Conservation (phyloP, 768 basidiomycete genomes). For the Tulasnella sp. region DNA sequence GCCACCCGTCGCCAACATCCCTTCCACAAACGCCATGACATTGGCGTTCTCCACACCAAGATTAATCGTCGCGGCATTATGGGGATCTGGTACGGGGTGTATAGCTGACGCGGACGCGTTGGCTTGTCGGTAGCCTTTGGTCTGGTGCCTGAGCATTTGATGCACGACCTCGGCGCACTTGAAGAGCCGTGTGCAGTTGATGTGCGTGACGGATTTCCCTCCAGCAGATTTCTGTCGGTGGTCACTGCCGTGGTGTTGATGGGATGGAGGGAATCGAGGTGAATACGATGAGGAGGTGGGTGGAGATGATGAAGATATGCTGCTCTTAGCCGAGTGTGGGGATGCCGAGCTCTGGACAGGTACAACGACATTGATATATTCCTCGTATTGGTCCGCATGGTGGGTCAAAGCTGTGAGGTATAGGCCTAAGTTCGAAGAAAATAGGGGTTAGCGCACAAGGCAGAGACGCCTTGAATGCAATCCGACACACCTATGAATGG, state of each 20-base stretch:
- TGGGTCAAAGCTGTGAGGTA: slow-evolving; percentile 2
- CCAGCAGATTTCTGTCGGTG: too few relatives aligned
- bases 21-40: slow-evolving; percentile 6
- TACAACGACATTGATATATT: not conserved
- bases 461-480: not conserved
- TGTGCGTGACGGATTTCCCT: not conserved
- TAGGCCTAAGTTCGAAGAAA: not conserved
- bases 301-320: not conserved
- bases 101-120: slow-evolving; percentile 2
- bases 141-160: slow-evolving; percentile 12
- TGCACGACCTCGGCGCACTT: slow-evolving; percentile 18
- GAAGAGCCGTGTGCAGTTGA: slow-evolving; percentile 7
- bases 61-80: not conserved
- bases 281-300: not conserved
- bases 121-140: slow-evolving; percentile 2
- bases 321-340: too few relatives aligned
- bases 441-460: not conserved
- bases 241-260: too few relatives aligned
- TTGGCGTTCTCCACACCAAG: slow-evolving; percentile 3
- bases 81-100: slow-evolving; percentile 6
- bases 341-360: not conserved
- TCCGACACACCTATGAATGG: slow-evolving; percentile 8
- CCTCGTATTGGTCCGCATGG: slow-evolving; percentile 1
- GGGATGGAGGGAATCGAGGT: too few relatives aligned
- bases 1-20: slow-evolving; percentile 3